Base-by-base conservation (phyloP, 2,329 filamentous ascomycete species). In the Hirsutella rhossiliensis region DNA sequence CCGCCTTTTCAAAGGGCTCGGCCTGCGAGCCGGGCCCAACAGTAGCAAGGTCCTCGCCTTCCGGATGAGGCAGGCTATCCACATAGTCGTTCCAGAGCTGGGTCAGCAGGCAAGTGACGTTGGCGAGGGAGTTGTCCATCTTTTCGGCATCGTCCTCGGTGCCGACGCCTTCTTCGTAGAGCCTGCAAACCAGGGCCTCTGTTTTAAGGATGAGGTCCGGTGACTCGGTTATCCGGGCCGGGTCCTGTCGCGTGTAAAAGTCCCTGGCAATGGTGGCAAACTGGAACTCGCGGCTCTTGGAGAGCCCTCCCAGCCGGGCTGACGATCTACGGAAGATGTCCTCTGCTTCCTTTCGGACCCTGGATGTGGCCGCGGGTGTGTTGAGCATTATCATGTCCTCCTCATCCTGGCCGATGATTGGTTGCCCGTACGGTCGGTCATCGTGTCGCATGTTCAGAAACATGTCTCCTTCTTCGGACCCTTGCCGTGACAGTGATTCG, bases 201-300 rank as follows among this genome's bases (percentile, higher is more conserved):
- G 85, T 94, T 41, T 76, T 71, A 30, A 94, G 64, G 39, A 96
- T 78, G 18, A 94, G 62, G 39, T 80, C 72, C 47, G 82, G 78
- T 2, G 80, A 68, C 62, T 96, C 90, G 5, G 71, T 70, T 39
- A 94, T 67, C 17, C 64, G 55, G 1, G 84, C 77, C 30, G 75
- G 67, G 31, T 73, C 73, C 58, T 76, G 58, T 60, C 67, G 59
- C 5, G 46, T 58, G 69, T 81, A 78, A 11, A 89, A 62, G 48
- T 82, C 80, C 57, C 82, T 84, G 28, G 86, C 85, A 47, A 94
- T 78, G 7, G 75, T 68, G 4, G 79, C 74, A 55, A 87, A 84
- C 38, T 78, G 76, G 42, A 80, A 79, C 9, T 78, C 73, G 40
- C 72, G 73, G 49, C 67, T 75, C 66, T 56, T 67, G 50, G 50